Percentiles rank a stretch among this genome's conserved stretches.
These are phyloP conservation scores for Huntiella savannae DNA, from an alignment of 2,329 filamentous ascomycete species.

Conservation along the genomic window DNA sequence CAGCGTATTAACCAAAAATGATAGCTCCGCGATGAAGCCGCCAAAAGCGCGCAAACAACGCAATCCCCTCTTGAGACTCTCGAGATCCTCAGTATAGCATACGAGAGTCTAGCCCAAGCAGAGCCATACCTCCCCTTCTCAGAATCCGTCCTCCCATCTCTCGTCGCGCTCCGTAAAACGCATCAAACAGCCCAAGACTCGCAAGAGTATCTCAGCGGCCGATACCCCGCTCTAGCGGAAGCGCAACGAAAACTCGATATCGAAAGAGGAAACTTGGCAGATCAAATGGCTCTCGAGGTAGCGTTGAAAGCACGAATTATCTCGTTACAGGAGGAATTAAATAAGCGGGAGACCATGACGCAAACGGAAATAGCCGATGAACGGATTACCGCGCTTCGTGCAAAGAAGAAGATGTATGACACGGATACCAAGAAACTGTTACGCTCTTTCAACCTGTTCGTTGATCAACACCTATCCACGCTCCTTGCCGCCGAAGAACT, in stretches of 20 bases:
- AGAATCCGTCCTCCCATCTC: conserved; percentile 48
- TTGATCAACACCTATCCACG: conserved; percentile 47
- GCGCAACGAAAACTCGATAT: conserved; percentile 29
- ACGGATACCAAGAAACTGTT: conserved; percentile 41
- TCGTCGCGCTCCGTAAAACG: conserved; percentile 52
- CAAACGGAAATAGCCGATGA: conserved; percentile 43
- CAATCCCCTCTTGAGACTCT: conserved; percentile 15
- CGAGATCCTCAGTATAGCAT: conserved; percentile 41
- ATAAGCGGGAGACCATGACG: conserved; percentile 36
- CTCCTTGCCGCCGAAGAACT: conserved; percentile 72
- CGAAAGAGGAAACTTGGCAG: conserved; percentile 30
- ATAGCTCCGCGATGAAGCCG: conserved; percentile 13
- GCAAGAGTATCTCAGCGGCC: conserved; percentile 34
- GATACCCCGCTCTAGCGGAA: conserved; percentile 23
- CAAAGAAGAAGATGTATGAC: conserved; percentile 40
- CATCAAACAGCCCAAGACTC: conserved; percentile 46
- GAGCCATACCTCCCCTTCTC: conserved; percentile 47
- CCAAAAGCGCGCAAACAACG: conserved; percentile 4
- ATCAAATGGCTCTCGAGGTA: conserved; percentile 35
- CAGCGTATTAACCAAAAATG: conserved; percentile 1
- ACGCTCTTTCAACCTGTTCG: conserved; percentile 47
- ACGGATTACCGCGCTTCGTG: conserved; percentile 38
- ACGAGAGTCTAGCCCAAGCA: conserved; percentile 40
- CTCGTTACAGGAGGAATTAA: conserved; percentile 36
- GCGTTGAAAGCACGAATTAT: conserved; percentile 38